Base-by-base conservation (phyloP, 805 yeast genomes). In the Metschnikowia cerradonensis region DNA sequence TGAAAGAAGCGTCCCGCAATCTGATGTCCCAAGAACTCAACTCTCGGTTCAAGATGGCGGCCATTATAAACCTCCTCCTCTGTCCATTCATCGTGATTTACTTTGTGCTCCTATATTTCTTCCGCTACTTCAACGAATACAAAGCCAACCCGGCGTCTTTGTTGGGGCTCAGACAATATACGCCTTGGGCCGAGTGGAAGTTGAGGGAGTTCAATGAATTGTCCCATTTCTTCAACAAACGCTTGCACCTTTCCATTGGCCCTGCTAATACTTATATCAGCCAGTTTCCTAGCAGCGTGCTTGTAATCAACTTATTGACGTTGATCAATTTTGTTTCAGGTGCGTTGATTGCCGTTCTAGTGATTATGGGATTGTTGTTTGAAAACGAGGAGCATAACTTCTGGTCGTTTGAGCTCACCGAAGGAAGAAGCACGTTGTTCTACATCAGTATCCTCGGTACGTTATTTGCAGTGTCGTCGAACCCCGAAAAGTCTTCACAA, bases 131-230 rank as follows among this genome's bases (percentile, higher is more conserved):
- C 68, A 91, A 91, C 65, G 98, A 92, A 67, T 90, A 88, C 65
- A 88, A 88, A 63, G 81, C 88, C 40, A 87, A 92, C 49, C 99
- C 99, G 0, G 82, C 90, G 1, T 75, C 90, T 10, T 75, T 94
- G 49, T 77, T 90, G 2, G 75, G 73, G 3, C 63, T 72, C 47
- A 74, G 99, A 43, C 96, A 90, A 59, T 94, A 90, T 63, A 89
- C 98, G 0, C 97, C 97, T 0, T 81, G 81, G 67, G 97, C 98
- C 0, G 91, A 88, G 60, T 94, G 98, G 98, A 89, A 86, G 64
- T 79, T 94, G 61, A 75, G 99, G 50, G 99, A 94, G 61, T 89
- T 87, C 64, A 94, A 94, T 67, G 99, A 94, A 64, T 75, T 94
- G 7, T 89, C 89, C 41, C 99, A 94, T 67, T 76, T 92, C 26